Evolutionary conservation across 2,329 filamentous ascomycete genomes (phyloP), one percentile per base, ranked within the genome.

Genomic region (Aspergillus sp.): DNA sequence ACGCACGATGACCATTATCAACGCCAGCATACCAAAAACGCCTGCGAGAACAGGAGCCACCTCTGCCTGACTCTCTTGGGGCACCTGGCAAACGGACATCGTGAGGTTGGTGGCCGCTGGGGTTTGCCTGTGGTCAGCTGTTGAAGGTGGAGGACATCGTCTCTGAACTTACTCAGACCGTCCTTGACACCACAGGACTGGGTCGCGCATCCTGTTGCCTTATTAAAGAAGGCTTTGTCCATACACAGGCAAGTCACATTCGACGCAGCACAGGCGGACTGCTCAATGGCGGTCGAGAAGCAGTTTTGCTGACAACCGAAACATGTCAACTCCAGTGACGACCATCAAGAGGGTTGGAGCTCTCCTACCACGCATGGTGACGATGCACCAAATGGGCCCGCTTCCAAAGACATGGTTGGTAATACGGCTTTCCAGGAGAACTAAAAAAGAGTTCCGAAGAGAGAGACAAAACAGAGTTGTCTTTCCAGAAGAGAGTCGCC

Each of bases 61-160:
- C 10, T 12, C 15, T 22, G 27, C 29, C 13, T 32, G 27, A 15
- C 24, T 32, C 14, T 20, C 24, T n/a, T 35, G 22, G 14, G 33
- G 33, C 12, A 35, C 24, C 13, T 32, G 22, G 16, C 33, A 35
- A 14, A 25, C 24, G 3, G 33, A 26, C 33, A 35, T 31, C 5
- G 33, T 35, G n/a, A 35, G 12, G 16, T 35, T 35, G 5, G 33
- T 35, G 10, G 33, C 28, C 14, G 28, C 33, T 35, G 7, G 3
- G 16, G 1, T 8, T n/a, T n/a, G n/a, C n/a, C n/a, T n/a, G n/a
- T n/a, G n/a, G n/a, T n/a, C n/a, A n/a, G n/a, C n/a, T n/a, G n/a
- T n/a, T n/a, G n/a, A n/a, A n/a, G n/a, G n/a, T n/a, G n/a, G n/a
- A n/a, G n/a, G n/a, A n/a, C n/a, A n/a, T n/a, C n/a, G n/a, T n/a